A percentile compares a stretch with the other conserved stretches of the same genome.
phyloP scores from a whole-genome alignment of 106 monocot species.

The Dendrobium catenatum region DNA sequence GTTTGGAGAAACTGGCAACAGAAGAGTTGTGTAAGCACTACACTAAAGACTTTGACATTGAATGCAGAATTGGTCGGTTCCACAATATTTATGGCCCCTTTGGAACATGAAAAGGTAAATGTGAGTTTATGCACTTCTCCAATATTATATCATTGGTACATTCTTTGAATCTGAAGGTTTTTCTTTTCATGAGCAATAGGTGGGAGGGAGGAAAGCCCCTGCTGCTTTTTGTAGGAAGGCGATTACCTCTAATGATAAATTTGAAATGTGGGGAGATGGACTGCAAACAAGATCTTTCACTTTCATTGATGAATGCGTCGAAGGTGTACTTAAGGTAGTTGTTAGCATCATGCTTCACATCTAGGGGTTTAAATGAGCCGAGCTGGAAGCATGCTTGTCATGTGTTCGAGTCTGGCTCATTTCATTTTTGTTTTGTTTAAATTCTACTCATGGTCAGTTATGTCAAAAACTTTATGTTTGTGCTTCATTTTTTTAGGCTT shows the following conservation, averaged over 20 bases:
- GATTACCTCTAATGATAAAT: conserved; percentile 61
- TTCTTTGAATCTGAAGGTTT: too few relatives aligned
- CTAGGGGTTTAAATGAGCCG: too few relatives aligned
- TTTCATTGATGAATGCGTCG: conserved; percentile 90
- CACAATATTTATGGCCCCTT: conserved; percentile 67
- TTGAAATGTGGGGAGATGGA: conserved; percentile 95
- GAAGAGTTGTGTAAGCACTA: conserved; percentile 69
- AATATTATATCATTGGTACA: too few relatives aligned
- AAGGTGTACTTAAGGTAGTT: conserved; percentile 81
- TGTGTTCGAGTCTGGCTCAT: too few relatives aligned
- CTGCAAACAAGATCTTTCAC: conserved; percentile 89
- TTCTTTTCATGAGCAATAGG: conserved; percentile 20
- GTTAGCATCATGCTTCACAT: not conserved
- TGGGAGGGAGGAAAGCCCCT: conserved; percentile 92
- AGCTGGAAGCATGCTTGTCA: too few relatives aligned
- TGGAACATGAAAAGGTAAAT: conserved; percentile 74
- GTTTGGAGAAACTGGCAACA: conserved; percentile 61
- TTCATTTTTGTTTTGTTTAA: too few relatives aligned
- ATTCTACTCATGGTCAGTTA: too few relatives aligned
- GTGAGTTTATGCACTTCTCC: not conserved
- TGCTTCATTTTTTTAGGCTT: too few relatives aligned
- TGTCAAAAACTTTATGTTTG: too few relatives aligned
- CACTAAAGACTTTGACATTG: conserved; percentile 71
- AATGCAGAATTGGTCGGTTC: conserved; percentile 59
- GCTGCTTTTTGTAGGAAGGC: conserved; percentile 86